These are phyloP conservation scores for Pseudogymnoascus sp. DNA, from an alignment of 2,329 filamentous ascomycete species.

Conservation along the genomic window DNA sequence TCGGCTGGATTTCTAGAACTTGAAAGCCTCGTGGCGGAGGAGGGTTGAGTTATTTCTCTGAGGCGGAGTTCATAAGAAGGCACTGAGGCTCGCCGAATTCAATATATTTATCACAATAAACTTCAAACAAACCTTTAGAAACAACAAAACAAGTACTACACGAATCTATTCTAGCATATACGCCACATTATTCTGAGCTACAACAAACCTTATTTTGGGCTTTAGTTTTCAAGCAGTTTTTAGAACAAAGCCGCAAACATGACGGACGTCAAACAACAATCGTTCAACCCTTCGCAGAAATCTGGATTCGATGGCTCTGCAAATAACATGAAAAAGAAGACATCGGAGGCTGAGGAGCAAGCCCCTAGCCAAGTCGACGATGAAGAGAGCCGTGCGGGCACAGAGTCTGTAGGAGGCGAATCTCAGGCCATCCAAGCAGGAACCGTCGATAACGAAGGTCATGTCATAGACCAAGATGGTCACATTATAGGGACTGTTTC, in stretches of 20 bases:
- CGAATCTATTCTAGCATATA: background rate
- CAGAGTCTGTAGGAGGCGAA: conserved; percentile 18
- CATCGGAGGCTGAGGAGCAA: conserved; percentile 15
- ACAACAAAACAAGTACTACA: background rate
- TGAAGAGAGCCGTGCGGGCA: conserved; percentile 18
- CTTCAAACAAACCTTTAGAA: background rate
- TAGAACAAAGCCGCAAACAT: background rate
- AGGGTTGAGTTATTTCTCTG: background rate
- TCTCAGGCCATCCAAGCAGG: conserved; percentile 13
- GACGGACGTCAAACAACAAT: background rate
- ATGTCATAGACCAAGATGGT: conserved; percentile 47
- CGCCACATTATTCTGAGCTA: background rate
- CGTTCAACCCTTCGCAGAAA: background rate
- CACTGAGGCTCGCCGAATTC: background rate
- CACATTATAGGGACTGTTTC: conserved; percentile 46
- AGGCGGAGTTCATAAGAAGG: background rate
- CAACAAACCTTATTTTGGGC: background rate
- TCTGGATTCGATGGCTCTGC: background rate
- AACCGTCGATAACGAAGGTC: conserved; percentile 41
- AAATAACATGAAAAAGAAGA: conserved; percentile 10
- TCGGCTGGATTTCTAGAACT: background rate
- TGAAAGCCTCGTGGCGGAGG: background rate
- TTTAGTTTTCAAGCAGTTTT: background rate
- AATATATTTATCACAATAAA: background rate
- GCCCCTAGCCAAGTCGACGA: conserved; percentile 16